Conservation (phyloP, 2,329 filamentous ascomycete species). For the Pseudocercospora crystallina region DNA sequence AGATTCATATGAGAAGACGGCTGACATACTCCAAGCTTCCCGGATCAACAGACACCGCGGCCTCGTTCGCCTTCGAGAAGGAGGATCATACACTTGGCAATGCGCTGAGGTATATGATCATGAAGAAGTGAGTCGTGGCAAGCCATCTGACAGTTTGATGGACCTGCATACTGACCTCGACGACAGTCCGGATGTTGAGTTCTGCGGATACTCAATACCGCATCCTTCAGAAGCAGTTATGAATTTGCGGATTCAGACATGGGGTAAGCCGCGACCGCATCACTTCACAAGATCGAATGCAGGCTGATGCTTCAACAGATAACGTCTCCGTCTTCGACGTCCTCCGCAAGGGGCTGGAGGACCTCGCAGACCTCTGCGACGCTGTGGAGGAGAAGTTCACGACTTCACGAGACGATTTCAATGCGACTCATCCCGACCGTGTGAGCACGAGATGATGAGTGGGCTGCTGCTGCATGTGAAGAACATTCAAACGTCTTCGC, state of each 20-base stretch:
- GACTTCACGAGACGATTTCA: constrained; percentile 63
- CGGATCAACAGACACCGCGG: constrained; percentile 79
- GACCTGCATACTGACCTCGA: not conserved
- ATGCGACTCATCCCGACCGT: constrained; percentile 35
- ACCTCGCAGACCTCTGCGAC: constrained; percentile 89
- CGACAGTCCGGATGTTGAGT: constrained; percentile 85
- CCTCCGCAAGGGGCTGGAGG: constrained; percentile 82
- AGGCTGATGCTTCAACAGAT: constrained; percentile 52
- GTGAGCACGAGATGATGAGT: constrained; percentile 14
- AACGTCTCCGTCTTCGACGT: constrained; percentile 79
- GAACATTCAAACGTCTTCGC: constrained; percentile 40
- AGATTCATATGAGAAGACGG: not conserved
- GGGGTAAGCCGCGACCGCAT: constrained; percentile 60
- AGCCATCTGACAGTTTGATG: constrained; percentile 2
- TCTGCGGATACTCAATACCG: constrained; percentile 96
- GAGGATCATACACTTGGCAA: constrained; percentile 97
- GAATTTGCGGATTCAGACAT: constrained; percentile 97
- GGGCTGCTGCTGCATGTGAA: constrained; percentile 34
- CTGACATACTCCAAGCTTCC: constrained; percentile 63
- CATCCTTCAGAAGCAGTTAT: constrained; percentile 95
- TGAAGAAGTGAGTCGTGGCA: constrained; percentile 78
- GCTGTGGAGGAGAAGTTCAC: constrained; percentile 90
- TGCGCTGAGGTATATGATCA: constrained; percentile 89
- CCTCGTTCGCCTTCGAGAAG: constrained; percentile 89
- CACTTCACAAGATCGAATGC: not conserved